Evolutionary conservation across 768 basidiomycete species (phyloP).

Genomic region (Mycena rebaudengoi): DNA sequence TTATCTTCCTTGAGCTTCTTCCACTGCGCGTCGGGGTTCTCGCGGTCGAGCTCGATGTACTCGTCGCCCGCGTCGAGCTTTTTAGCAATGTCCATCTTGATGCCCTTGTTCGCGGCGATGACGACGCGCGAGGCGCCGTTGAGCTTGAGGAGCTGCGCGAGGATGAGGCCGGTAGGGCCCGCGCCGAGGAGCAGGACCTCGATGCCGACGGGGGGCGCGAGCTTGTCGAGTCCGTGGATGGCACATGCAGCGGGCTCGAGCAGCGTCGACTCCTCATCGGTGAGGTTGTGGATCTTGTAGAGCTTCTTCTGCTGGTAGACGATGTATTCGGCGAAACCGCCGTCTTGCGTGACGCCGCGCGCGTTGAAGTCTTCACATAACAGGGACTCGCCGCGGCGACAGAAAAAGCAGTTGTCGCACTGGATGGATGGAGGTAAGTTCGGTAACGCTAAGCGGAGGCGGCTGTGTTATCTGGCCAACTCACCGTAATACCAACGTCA

Average conservation of each 20-base stretch:
- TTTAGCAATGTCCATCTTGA: slow-evolving; percentile 80
- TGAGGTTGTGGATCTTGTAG: slow-evolving; percentile 88
- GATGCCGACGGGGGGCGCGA: slow-evolving; percentile 81
- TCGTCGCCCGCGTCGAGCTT: slow-evolving; percentile 75
- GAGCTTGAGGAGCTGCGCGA: slow-evolving; percentile 79
- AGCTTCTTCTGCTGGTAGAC: slow-evolving; percentile 79
- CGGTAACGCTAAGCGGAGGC: background rate
- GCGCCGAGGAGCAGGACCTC: slow-evolving; percentile 89
- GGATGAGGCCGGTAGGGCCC: slow-evolving; percentile 85
- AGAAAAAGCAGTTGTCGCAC: slow-evolving; percentile 90
- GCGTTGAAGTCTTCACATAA: slow-evolving; percentile 88
- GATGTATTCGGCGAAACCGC: slow-evolving; percentile 92
- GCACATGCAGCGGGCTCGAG: slow-evolving; percentile 93
- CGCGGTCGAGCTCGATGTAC: slow-evolving; percentile 77
- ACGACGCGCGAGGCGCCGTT: slow-evolving; percentile 77
- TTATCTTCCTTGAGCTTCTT: slow-evolving; percentile 70
- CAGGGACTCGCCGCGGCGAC: slow-evolving; percentile 82
- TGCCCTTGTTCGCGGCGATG: slow-evolving; percentile 79
- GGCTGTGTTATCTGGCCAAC: slow-evolving; percentile 31
- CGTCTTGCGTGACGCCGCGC: slow-evolving; percentile 81
- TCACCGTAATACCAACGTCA: slow-evolving; percentile 77
- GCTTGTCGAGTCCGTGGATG: slow-evolving; percentile 90
- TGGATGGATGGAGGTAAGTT: slow-evolving; percentile 35
- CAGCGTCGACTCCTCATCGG: slow-evolving; percentile 87
- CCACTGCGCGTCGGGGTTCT: slow-evolving; percentile 73